Evolutionary conservation across 2,329 filamentous ascomycete species (phyloP).

Genomic region (Mariannaea sp.): DNA sequence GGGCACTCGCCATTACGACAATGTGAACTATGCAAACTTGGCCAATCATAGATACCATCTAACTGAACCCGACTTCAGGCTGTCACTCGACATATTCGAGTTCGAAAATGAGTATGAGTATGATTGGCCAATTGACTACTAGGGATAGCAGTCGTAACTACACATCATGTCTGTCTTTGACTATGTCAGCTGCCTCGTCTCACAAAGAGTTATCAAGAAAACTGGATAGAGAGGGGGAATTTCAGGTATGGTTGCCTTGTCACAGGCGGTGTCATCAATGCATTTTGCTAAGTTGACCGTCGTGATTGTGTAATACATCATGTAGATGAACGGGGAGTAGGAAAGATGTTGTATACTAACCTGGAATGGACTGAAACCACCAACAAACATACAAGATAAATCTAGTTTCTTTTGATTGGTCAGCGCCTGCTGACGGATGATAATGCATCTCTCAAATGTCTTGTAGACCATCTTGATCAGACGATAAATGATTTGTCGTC

Average conservation of each 20-base stretch:
- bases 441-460: conserved; percentile 22
- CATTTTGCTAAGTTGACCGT: conserved; percentile 56
- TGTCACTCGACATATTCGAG: not conserved
- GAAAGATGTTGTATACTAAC: conserved; percentile 36
- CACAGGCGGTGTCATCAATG: conserved; percentile 54
- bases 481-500: conserved; percentile 48
- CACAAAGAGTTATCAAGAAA: conserved; percentile 21
- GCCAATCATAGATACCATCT: no score
- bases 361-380: conserved; percentile 6
- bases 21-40: no score
- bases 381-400: not conserved
- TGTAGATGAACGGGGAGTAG: conserved; percentile 29
- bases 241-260: conserved; percentile 48
- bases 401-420: conserved; percentile 26
- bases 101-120: no score
- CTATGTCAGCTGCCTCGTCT: conserved; percentile 11
- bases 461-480: conserved; percentile 37
- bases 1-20: no score
- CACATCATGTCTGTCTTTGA: not conserved
- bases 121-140: no score
- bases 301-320: conserved; percentile 52
- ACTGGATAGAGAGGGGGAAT: conserved; percentile 1
- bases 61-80: no score
- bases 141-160: not conserved
- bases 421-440: conserved; percentile 28